These are phyloP conservation scores for Suhomyces vadensis DNA, from an alignment of 805 yeast genomes.

Conservation along the genomic window DNA sequence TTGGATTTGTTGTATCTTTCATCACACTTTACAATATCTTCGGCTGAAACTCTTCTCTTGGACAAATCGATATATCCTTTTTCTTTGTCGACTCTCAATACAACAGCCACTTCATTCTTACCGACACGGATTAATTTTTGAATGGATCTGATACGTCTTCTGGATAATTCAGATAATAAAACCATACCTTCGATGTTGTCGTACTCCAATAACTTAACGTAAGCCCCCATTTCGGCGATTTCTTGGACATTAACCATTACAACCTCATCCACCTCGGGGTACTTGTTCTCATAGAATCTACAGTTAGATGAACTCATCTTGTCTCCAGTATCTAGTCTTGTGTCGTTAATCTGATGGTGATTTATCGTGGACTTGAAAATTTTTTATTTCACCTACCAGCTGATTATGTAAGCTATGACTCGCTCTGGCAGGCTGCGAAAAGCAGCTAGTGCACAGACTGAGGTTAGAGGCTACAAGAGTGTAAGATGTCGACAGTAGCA, in stretches of 20 bases:
- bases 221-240: constrained; percentile 99
- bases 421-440: constrained; percentile 3
- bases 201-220: constrained; percentile 91
- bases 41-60: constrained; percentile 96
- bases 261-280: constrained; percentile 98
- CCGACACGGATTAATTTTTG: constrained; percentile 98
- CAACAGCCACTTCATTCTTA: constrained; percentile 97
- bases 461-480: not conserved
- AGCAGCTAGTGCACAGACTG: not conserved
- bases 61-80: constrained; percentile 98
- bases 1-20: constrained; percentile 95
- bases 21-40: constrained; percentile 95
- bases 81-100: constrained; percentile 95
- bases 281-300: constrained; percentile 96
- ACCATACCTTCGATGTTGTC: constrained; percentile 99
- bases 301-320: constrained; percentile 84
- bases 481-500: not conserved
- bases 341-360: not conserved
- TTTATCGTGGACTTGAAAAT: constrained; percentile 1
- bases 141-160: constrained; percentile 98
- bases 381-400: constrained; percentile 1
- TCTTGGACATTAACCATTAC: constrained; percentile 98
- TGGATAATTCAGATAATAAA: constrained; percentile 87
- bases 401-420: constrained; percentile 1
- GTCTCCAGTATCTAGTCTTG: constrained; percentile 5